Evolutionary conservation across 2,329 filamentous ascomycete species (phyloP), one percentile per base, ranked within the genome.

Genomic region (Calonectria pseudoturangicola): DNA sequence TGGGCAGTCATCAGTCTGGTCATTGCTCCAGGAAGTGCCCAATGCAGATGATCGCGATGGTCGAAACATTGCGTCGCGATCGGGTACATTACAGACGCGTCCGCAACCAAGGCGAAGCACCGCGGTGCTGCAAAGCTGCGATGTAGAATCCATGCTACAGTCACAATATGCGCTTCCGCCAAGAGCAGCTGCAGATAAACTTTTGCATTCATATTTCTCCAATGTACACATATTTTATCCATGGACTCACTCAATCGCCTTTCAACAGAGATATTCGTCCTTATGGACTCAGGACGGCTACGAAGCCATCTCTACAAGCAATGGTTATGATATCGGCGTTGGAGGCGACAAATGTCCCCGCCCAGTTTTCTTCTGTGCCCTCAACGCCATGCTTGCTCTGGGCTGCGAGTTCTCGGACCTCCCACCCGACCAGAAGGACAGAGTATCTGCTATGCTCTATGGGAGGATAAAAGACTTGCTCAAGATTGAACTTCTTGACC

Each of bases 181-280:
- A 15, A 28, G 68, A n/a, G 47, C 27, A 28, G 39, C 48, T 16
- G 60, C 60, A 9, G 68, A 70, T 27, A 27, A 66, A 10, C 50
- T 70, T n/a, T 6, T 70, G 4, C 27, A 41, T 16, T 27, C 16
- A 1, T 70, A 66, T 41, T 66, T 70, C 6, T 66, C 68, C 2
- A 56, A 50, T 13, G 50, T 60, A 15, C 62, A 70, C 28, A 66
- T 70, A n/a, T 66, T 70, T 18, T 70, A 70, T 36, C 68, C 68
- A 18, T 70, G 62, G 62, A 66, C 21, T 9, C 68, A 70, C 21
- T 70, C 68, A 21, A 25, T 58, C 4, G 50, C 33, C 2, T 70
- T 70, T 28, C 58, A 25, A 16, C 25, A 25, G 13, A 28, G 18
- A n/a, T 65, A 70, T 8, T 41, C 33, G 13, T 27, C 58, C 8